Percentiles rank a stretch among this genome's conserved stretches.
These are phyloP conservation scores for Simmondsia chinensis DNA, from an alignment of 148 eudicot genomes.

Conservation along the genomic window DNA sequence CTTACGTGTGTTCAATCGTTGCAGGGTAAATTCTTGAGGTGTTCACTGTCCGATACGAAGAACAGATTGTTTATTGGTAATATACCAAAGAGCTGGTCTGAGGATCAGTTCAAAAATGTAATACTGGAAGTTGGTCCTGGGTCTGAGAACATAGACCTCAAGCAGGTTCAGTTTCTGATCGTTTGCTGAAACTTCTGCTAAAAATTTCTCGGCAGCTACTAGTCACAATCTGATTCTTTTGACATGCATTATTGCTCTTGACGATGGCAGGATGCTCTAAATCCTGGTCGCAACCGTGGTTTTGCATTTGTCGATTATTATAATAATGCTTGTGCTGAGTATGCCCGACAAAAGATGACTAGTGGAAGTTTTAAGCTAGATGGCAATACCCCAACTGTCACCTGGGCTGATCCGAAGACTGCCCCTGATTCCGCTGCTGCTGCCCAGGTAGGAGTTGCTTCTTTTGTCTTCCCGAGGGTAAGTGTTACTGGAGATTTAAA, in stretches of 20 bases:
- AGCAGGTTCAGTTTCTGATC: slow-evolving; percentile 45
- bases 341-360: slow-evolving; percentile 76
- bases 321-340: slow-evolving; percentile 98
- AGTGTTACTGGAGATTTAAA: too few relatives aligned
- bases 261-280: slow-evolving; percentile 63
- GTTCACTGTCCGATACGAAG: slow-evolving; percentile 84
- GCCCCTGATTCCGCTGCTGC: slow-evolving; percentile 84
- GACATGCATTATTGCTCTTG: slow-evolving; percentile 6
- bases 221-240: not conserved
- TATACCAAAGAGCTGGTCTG: slow-evolving; percentile 84
- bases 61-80: slow-evolving; percentile 87
- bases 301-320: slow-evolving; percentile 95
- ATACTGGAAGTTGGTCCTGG: slow-evolving; percentile 92
- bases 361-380: slow-evolving; percentile 64
- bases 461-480: too few relatives aligned
- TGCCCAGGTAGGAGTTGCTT: slow-evolving; percentile 94
- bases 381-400: slow-evolving; percentile 83
- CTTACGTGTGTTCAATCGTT: not conserved
- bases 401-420: slow-evolving; percentile 97
- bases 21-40: slow-evolving; percentile 83
- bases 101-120: slow-evolving; percentile 69
- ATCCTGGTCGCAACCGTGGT: slow-evolving; percentile 87
- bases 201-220: not conserved
- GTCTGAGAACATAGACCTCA: slow-evolving; percentile 77
- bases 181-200: not conserved